Evolutionary conservation across 306 rosid genomes (phyloP).

Genomic region (Oemleria cerasiformis): DNA sequence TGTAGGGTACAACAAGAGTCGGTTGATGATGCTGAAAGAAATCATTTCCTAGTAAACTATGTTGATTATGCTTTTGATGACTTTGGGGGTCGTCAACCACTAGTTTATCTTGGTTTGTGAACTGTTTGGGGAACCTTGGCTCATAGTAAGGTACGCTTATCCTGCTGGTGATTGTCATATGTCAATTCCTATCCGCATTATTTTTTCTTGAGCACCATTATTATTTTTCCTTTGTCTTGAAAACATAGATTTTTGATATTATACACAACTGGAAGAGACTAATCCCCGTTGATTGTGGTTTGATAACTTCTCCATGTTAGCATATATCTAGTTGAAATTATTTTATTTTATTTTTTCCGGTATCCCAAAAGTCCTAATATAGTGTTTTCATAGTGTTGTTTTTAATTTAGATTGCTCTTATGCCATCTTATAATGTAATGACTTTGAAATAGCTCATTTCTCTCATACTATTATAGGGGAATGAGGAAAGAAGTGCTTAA

Average conservation of each 20-base stretch:
- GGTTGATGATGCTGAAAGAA: slow-evolving; percentile 92
- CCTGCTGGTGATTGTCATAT: slow-evolving; percentile 22
- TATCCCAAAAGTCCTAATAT: neutral
- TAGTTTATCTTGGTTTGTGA: slow-evolving; percentile 91
- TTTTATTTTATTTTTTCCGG: neutral
- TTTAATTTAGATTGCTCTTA: neutral
- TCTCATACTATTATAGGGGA: no score
- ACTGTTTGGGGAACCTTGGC: slow-evolving; percentile 99
- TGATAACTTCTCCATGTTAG: neutral
- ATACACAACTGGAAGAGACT: neutral
- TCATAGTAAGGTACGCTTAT: slow-evolving; percentile 72
- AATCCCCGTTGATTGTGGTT: neutral
- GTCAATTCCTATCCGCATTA: slow-evolving; percentile 1
- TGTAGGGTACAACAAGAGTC: slow-evolving; percentile 99
- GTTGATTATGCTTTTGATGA: slow-evolving; percentile 96
- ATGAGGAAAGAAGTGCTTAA: neutral
- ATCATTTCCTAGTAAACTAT: slow-evolving; percentile 89
- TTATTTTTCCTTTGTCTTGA: neutral
- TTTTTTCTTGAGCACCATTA: slow-evolving; percentile 4
- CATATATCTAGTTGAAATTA: neutral
- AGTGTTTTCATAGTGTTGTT: no score
- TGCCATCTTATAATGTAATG: neutral
- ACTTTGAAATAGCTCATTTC: neutral
- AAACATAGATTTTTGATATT: neutral
- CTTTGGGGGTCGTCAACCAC: slow-evolving; percentile 98